These are phyloP conservation scores for Alternaria infectoria DNA, from an alignment of 2,329 filamentous ascomycete genomes.

Conservation along the genomic window DNA sequence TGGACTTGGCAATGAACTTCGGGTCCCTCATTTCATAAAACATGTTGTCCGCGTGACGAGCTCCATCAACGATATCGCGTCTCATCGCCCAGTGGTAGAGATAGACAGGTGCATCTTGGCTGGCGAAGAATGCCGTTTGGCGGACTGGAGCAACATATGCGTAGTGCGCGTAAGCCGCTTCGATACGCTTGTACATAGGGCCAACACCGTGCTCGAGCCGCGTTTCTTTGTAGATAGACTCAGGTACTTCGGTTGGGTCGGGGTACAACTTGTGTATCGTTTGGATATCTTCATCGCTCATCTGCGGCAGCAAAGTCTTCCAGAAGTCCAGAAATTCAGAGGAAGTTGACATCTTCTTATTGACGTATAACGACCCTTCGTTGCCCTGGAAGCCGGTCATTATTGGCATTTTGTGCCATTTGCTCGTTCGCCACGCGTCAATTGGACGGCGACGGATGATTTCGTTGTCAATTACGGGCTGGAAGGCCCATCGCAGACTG, in stretches of 20 bases:
- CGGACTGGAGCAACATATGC: conserved; percentile 70
- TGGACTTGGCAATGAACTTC: conserved; percentile 23
- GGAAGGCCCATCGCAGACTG: conserved; percentile 65
- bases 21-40: conserved; percentile 41
- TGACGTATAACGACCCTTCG: conserved; percentile 71
- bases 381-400: conserved; percentile 75
- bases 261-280: conserved; percentile 68
- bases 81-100: conserved; percentile 67
- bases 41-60: conserved; percentile 46
- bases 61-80: conserved; percentile 44
- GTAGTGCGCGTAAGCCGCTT: conserved; percentile 68
- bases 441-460: conserved; percentile 66
- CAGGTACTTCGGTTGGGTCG: conserved; percentile 55
- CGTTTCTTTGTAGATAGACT: conserved; percentile 52
- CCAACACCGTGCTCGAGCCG: conserved; percentile 46
- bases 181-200: conserved; percentile 63
- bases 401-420: conserved; percentile 65
- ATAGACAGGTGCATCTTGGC: conserved; percentile 53
- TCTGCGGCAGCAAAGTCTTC: conserved; percentile 63
- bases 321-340: conserved; percentile 68
- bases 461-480: conserved; percentile 70
- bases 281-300: conserved; percentile 60
- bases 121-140: conserved; percentile 60
- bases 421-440: conserved; percentile 61
- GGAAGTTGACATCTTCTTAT: conserved; percentile 54